Conservation (phyloP, 2,329 filamentous ascomycete species). For the Arthrocladium fulminans region DNA sequence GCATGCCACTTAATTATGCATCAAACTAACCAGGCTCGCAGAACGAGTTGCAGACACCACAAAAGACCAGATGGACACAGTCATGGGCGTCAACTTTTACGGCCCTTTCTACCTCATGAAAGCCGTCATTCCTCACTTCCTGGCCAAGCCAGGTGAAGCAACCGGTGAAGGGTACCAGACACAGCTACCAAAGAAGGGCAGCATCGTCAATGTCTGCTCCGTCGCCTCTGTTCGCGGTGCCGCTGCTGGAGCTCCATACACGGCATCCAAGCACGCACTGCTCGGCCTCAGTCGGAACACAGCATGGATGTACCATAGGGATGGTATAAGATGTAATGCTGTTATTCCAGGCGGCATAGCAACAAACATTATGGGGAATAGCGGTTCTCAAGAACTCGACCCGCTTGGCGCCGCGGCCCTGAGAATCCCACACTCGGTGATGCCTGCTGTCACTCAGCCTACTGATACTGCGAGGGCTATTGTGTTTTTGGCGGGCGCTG, state of each 20-base stretch:
- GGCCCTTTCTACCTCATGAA: conserved; percentile 39
- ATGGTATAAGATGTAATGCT: conserved; percentile 46
- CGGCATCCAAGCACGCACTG: conserved; percentile 46
- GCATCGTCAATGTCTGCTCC: conserved; percentile 36
- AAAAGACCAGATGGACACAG: conserved; percentile 33
- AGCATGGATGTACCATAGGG: conserved; percentile 46
- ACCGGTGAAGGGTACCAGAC: neutral
- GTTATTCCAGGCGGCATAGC: conserved; percentile 47
- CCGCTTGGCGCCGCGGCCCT: neutral
- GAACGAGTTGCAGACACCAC: conserved; percentile 24
- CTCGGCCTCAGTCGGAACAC: conserved; percentile 50
- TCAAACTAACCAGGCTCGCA: neutral
- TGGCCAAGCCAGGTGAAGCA: conserved; percentile 3
- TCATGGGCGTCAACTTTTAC: conserved; percentile 37
- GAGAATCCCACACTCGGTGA: neutral
- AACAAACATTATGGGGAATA: conserved; percentile 41
- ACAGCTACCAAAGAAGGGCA: conserved; percentile 13
- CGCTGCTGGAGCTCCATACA: conserved; percentile 42
- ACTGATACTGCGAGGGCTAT: conserved; percentile 25
- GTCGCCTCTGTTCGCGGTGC: conserved; percentile 29
- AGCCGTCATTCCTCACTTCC: conserved; percentile 28
- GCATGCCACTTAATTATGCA: too few relatives aligned
- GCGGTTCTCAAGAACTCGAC: neutral
- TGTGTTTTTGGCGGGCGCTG: conserved; percentile 23
- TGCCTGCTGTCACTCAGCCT: neutral